Conservation (phyloP, 768 basidiomycete genomes). For the Leccinum truebloodii region DNA sequence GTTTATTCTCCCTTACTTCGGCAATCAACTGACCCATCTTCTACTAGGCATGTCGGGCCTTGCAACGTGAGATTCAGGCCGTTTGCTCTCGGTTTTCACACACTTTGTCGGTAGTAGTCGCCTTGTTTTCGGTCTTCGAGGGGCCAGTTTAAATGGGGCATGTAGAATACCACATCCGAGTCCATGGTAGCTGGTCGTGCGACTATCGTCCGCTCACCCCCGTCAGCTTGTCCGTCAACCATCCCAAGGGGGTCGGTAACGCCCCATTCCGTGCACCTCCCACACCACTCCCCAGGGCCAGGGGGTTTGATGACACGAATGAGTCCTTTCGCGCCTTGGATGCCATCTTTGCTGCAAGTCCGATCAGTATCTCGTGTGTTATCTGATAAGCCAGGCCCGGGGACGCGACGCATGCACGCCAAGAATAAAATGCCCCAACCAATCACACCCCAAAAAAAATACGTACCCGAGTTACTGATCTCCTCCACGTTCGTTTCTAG, state of each 20-base stretch:
- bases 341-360: conserved; percentile 60
- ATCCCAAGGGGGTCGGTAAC: conserved; percentile 72
- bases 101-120: conserved; percentile 1
- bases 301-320: conserved; percentile 77
- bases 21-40: conserved; percentile 5
- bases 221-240: conserved; percentile 75
- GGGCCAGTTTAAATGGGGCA: background rate
- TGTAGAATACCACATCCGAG: conserved; percentile 2
- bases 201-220: conserved; percentile 55
- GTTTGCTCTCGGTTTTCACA: background rate
- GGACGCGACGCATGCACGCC: background rate
- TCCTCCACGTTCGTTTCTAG: conserved; percentile 93
- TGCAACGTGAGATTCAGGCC: conserved; percentile 16
- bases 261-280: conserved; percentile 62
- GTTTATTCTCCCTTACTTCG: conserved; percentile 20
- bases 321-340: conserved; percentile 76
- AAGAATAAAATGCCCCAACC: conserved; percentile 2
- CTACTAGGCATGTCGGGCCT: conserved; percentile 30
- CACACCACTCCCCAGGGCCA: conserved; percentile 64
- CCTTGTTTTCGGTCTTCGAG: background rate
- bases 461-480: conserved; percentile 69
- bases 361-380: conserved; percentile 13
- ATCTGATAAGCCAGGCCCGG: conserved; percentile 1
- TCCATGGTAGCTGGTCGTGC: background rate
- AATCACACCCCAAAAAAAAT: background rate